Evolutionary conservation across 139 green algal species (phyloP).

Genomic region (Chlorokybus atmophyticus): DNA sequence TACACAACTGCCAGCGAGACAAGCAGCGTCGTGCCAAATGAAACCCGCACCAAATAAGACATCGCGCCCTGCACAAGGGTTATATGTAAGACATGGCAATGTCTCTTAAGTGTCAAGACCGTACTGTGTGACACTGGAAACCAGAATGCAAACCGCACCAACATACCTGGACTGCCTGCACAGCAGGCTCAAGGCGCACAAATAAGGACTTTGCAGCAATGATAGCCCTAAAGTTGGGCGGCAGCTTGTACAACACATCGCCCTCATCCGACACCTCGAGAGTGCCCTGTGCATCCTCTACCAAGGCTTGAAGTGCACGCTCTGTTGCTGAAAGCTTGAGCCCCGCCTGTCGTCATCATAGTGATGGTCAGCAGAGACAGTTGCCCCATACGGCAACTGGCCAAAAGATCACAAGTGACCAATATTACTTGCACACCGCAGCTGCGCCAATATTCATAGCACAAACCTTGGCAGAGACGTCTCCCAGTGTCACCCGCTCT

Average conservation of each 20-base stretch:
- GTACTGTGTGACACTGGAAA: slow-evolving; percentile 4
- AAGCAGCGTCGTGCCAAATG: slow-evolving; percentile 78
- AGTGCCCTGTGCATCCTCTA: slow-evolving; percentile 52
- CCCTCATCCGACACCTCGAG: slow-evolving; percentile 58
- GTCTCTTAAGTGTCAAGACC: background rate
- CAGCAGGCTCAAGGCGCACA: slow-evolving; percentile 44
- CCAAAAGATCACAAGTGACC: too few species aligned
- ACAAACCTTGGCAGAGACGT: slow-evolving; percentile 16
- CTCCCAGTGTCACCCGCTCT: slow-evolving; percentile 18
- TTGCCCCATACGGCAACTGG: too few species aligned
- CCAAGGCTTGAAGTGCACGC: slow-evolving; percentile 63
- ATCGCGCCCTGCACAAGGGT: slow-evolving; percentile 2
- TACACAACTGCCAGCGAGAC: slow-evolving; percentile 60
- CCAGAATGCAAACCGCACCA: background rate
- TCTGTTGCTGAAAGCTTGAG: slow-evolving; percentile 40
- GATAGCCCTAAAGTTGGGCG: slow-evolving; percentile 37
- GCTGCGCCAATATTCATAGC: too few species aligned
- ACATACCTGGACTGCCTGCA: slow-evolving; percentile 16
- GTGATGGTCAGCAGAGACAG: too few species aligned
- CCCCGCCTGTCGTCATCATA: too few species aligned
- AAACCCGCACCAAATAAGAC: slow-evolving; percentile 50
- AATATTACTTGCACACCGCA: too few species aligned
- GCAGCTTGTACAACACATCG: slow-evolving; percentile 78
- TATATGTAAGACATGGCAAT: background rate
- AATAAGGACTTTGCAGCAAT: slow-evolving; percentile 46